Evolutionary conservation across 78 protist species (phyloP), one percentile per base, ranked within the genome.

Genomic region (Dictyostelium citrinum): DNA sequence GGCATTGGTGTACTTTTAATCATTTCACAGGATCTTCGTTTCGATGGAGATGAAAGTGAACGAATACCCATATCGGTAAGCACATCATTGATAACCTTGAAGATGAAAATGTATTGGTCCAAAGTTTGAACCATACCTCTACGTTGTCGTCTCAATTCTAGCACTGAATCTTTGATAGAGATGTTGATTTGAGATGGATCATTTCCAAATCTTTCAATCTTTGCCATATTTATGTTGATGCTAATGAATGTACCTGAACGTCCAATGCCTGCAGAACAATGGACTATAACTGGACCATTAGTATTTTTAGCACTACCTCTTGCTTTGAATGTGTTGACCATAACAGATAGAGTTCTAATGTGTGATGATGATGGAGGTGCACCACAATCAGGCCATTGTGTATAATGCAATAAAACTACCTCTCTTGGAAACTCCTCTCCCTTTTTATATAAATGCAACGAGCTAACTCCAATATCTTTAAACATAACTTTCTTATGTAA

Each of bases 241-340:
- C 96, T 90, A 5, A 95, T 93, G 41, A 95, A 97, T 35, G 96
- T 95, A 6, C 98, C 98, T 1, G 97, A 85, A 17, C 98, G 14
- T 45, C 98, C 98, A 43, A 97, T 90, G 10, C 98, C 98, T 11
- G 97, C 98, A 5, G 91, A 64, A 84, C 98, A 97, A 70, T 97
- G 98, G 14, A 95, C 97, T 6, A 97, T 70, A 3, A 95, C 91
- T 37, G 98, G 98, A n/a, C 93, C 91, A 49, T 76, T 82, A 14
- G 80, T 67, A 1, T 82, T 60, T 37, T 91, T 80, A 3, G 49
- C 70, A 41, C 67, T 91, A 24, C 92, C 92, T 46, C 92, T 75
- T 31, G 60, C 77, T 35, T 86, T 86, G 31, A 86, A 76, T 27
- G 92, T 86, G 46, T 86, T 86, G 14, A 61, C 77, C 84, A 86